Evolutionary conservation across 352 stramenopile genomes (phyloP).

Genomic region (Phytophthora nicotianae): DNA sequence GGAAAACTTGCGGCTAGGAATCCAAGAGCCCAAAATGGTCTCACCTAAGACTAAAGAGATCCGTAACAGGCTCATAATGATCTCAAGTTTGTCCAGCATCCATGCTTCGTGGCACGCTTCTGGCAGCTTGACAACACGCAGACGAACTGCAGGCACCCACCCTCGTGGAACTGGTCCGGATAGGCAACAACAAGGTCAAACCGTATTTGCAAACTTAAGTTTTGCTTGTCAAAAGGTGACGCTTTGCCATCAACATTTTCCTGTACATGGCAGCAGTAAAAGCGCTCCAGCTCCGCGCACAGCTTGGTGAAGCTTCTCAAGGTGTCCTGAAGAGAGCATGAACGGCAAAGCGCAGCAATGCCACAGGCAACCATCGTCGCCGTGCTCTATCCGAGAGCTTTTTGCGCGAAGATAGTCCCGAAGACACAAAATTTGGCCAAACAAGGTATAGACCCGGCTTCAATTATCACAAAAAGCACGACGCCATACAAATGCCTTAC

Average conservation of each 20-base stretch:
- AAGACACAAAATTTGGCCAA: conserved; percentile 25
- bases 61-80: not conserved
- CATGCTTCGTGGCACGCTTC: too few relatives aligned
- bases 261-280: not conserved
- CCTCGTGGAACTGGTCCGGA: not conserved
- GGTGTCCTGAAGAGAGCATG: not conserved
- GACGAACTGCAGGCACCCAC: too few relatives aligned
- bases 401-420: conserved; percentile 31
- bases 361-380: not conserved
- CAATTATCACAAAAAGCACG: not conserved
- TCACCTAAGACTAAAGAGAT: not conserved
- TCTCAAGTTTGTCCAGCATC: too few relatives aligned
- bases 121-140: too few relatives aligned
- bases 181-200: not conserved
- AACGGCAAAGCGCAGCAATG: not conserved
- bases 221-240: not conserved
- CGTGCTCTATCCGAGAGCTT: conserved; percentile 14
- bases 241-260: not conserved
- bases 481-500: not conserved
- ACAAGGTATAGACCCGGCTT: conserved; percentile 8
- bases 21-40: not conserved
- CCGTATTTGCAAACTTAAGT: not conserved
- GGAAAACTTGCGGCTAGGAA: not conserved
- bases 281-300: conserved; percentile 4
- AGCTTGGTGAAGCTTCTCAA: conserved; percentile 17